A percentile compares a stretch with the other conserved stretches of the same genome.
phyloP scores from a whole-genome alignment of 306 rosid species.

The Mimosa pudica region DNA sequence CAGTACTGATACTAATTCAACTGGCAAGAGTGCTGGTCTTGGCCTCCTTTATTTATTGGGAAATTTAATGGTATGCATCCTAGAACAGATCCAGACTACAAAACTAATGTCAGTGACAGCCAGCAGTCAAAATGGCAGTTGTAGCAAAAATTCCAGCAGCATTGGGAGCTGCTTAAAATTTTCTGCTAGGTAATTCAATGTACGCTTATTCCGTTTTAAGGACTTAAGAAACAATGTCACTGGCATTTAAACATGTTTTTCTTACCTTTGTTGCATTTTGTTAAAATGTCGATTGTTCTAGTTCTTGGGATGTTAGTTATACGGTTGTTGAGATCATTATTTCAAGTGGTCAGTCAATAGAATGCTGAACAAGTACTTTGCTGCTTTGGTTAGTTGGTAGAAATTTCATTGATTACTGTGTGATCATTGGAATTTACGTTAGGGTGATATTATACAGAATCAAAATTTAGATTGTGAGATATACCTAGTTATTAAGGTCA shows the following conservation, averaged over 20 bases:
- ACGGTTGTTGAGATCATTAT: conserved; percentile 23
- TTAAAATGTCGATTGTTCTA: conserved; percentile 18
- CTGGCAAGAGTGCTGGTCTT: conserved; percentile 43
- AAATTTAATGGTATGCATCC: conserved; percentile 53
- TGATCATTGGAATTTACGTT: neutral
- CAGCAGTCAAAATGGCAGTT: conserved; percentile 35
- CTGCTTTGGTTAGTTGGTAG: conserved; percentile 15
- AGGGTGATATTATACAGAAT: neutral
- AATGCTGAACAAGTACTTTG: neutral
- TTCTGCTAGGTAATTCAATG: conserved; percentile 54
- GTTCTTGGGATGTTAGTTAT: conserved; percentile 14
- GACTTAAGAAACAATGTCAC: conserved; percentile 20
- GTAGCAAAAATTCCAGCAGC: conserved; percentile 36
- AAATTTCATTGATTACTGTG: neutral
- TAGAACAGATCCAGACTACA: conserved; percentile 51
- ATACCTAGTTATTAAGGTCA: neutral
- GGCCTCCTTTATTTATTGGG: conserved; percentile 52
- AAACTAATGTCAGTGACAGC: conserved; percentile 38
- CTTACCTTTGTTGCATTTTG: neutral
- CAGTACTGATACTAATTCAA: conserved; percentile 36
- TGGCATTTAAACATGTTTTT: conserved; percentile 13
- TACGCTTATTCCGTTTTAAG: neutral
- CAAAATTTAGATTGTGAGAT: neutral
- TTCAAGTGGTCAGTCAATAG: neutral
- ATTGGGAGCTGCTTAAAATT: conserved; percentile 48